Percentiles rank a stretch among this genome's conserved stretches.
Conservation (phyloP, 1,284 basidiomycete genomes). For the Fomitopsis palustris region DNA sequence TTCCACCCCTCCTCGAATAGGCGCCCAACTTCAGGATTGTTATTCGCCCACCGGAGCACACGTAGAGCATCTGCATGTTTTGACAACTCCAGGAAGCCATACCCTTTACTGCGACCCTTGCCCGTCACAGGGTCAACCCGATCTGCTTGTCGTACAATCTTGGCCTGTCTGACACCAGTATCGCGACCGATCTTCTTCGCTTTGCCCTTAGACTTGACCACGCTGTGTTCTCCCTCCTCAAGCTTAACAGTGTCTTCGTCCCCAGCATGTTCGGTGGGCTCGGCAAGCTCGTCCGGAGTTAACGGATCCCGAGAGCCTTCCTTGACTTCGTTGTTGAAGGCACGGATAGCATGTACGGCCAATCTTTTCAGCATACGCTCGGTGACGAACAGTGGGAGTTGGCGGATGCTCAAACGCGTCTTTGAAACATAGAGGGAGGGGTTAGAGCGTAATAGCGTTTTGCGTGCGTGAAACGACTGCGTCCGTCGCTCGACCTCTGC, state of each 20-base stretch:
- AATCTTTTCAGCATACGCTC: constrained; percentile 89
- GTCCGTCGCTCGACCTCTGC: constrained; percentile 84
- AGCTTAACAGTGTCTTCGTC: constrained; percentile 29
- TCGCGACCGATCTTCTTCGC: constrained; percentile 40
- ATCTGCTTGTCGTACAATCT: constrained; percentile 86
- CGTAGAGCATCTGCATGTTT: constrained; percentile 88
- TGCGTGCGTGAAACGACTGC: constrained; percentile 79
- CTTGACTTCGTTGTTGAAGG: constrained; percentile 82
- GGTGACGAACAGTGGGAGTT: constrained; percentile 87
- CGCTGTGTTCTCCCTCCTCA: constrained; percentile 26
- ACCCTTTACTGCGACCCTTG: constrained; percentile 86
- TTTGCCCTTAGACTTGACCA: constrained; percentile 24
- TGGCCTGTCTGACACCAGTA: constrained; percentile 79
- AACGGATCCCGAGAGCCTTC: constrained; percentile 59
- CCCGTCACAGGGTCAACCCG: constrained; percentile 86
- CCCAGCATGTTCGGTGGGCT: constrained; percentile 26
- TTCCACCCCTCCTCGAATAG: constrained; percentile 83
- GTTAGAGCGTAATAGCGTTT: constrained; percentile 80
- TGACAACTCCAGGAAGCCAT: constrained; percentile 93
- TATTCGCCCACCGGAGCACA: constrained; percentile 93
- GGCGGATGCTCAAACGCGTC: constrained; percentile 90
- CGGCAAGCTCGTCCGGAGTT: constrained; percentile 69
- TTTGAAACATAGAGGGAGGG: constrained; percentile 93
- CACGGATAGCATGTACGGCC: constrained; percentile 75
- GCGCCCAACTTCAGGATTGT: constrained; percentile 63